Base-by-base conservation (phyloP, 2,329 filamentous ascomycete genomes). In the Arthrobotrys iridis region DNA sequence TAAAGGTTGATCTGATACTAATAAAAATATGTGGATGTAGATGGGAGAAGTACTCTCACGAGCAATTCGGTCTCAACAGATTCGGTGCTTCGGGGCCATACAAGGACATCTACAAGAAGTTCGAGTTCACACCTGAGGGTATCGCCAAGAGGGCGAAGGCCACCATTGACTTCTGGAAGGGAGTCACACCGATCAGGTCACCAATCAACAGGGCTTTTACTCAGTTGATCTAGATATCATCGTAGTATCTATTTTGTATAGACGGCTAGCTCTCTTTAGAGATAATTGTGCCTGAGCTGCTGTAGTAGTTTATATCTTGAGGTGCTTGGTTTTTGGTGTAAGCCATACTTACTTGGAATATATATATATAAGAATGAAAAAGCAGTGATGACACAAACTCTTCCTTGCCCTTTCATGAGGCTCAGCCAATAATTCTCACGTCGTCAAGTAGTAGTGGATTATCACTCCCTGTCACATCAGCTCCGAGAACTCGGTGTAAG, bases 61-160 rank as follows among this genome's bases (percentile, higher is more conserved):
- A 99, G 89, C 95, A 99, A 87, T 99, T 99, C 82, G 95, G 95
- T 83, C 89, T 99, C 79, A 99, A 99, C 91, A 89, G 95, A 83
- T 99, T 99, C 84, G 95, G 95, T 89, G 94, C 94, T 79, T 96
- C 92, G 67, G 95, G 94, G 81, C 91, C 94, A 79, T 98, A 98
- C 88, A 94, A 94, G 90, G 90, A 98, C 81, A 93, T 99, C 77
- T 99, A 99, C 88, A 91, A 96, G 91, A 98, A 97, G 89, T 99
- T 99, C 85, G 95, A 98, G 85, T 98, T 99, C 87, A 99, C 94
- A 57, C 92, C 95, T 63, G 94, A 97, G 85, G 95, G 95, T 79
- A 91, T 99, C 83, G 87, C 92, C 85, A 97, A 98, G 91, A 93
- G 95, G 81, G 95, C 94, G 76, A 84, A 93, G 78, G 90, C 91